Base-by-base conservation (phyloP, 768 basidiomycete genomes). In the Paxillus rubicundulus region DNA sequence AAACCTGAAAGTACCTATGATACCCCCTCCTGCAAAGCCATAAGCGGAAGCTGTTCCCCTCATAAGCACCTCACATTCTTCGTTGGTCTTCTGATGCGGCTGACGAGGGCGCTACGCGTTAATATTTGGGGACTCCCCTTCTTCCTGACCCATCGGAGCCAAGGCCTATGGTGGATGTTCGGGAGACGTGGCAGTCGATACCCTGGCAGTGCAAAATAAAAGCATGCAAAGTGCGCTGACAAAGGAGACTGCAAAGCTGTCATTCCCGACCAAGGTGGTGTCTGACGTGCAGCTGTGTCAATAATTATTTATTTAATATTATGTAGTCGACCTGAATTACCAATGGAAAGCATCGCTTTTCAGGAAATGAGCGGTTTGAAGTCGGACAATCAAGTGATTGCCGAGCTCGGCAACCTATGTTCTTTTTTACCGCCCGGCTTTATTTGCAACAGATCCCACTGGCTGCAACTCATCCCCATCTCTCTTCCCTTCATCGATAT, bases 361-460 rank as follows among this genome's bases (percentile, higher is more conserved):
- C 39, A 40, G 65, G 66, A 47, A 67, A 37, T 69, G 66, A 62
- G 66, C 66, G 65, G 67, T 57, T 65, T 62, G 49, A 68, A 63
- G 63, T 68, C 68, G 68, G 68, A 68, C 57, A 68, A 54, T 54
- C 57, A 66, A 65, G 45, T 71, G 68, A 70, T 70, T 68, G 68
- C 68, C 68, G 68, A 57, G 53, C 53, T 68, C 68, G 68, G 70
- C 70, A 70, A 71, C 64, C 62, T 55, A 71, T 43, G 63, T 66
- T 70, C 61, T 62, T 65, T 65, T 24, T 68, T 61, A 59, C 65
- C 68, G 68, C 70, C 61, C 61, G 70, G 70, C 70, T 71, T 70
- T 70, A 70, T 71, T 70, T 70, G 64, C 70, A 59, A 71, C 70
- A 70, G 70, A 60, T 71, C 68, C 63, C 68, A 71, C 68, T 71